These are phyloP conservation scores for Dictyophora rubrovolvata DNA, from an alignment of 768 basidiomycete species.

Conservation along the genomic window DNA sequence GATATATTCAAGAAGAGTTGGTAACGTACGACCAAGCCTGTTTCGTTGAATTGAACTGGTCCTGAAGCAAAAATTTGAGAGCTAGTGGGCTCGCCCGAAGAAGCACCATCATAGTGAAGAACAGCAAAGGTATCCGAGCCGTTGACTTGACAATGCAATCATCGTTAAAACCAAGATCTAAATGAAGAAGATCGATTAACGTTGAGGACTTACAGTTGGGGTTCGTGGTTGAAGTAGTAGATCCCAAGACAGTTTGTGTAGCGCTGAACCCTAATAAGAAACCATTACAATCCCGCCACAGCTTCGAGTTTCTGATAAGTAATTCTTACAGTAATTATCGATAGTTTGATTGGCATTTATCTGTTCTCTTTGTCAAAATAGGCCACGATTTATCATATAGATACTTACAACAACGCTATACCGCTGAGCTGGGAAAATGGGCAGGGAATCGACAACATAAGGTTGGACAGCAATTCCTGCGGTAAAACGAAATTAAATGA, in stretches of 20 bases:
- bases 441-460: neutral
- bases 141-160: slow-evolving; percentile 26
- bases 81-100: slow-evolving; percentile 28
- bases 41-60: slow-evolving; percentile 22
- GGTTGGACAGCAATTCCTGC: neutral
- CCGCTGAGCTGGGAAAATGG: slow-evolving; percentile 16
- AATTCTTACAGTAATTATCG: neutral
- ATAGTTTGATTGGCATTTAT: neutral
- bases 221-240: neutral
- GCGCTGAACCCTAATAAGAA: slow-evolving; percentile 8
- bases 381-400: neutral
- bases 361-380: neutral
- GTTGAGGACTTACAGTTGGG: neutral
- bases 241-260: neutral
- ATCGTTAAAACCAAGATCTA: neutral
- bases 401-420: slow-evolving; percentile 21
- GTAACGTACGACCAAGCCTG: slow-evolving; percentile 17
- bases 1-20: slow-evolving; percentile 16
- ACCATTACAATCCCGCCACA: neutral
- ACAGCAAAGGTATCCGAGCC: slow-evolving; percentile 31
- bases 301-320: neutral
- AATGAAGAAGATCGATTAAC: neutral
- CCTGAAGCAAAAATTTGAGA: slow-evolving; percentile 11
- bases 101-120: slow-evolving; percentile 37
- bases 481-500: neutral